Percentiles rank a stretch among this genome's conserved stretches.
Evolutionary conservation across 2,329 filamentous ascomycete species (phyloP).

Genomic region (Tolypocladium tundrense): DNA sequence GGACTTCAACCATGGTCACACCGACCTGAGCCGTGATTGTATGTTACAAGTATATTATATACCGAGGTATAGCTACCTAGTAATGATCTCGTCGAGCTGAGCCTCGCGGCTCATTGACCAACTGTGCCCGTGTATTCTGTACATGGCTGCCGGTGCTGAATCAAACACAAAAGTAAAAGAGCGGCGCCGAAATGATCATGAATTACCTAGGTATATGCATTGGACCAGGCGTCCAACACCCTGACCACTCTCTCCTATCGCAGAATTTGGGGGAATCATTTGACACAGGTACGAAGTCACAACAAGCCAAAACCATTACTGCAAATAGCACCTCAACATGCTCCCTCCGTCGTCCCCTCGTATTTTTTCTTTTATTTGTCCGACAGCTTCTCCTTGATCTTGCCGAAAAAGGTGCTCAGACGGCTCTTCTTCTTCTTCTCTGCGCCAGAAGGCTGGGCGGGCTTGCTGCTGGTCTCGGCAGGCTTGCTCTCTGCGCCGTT

Average conservation of each 20-base stretch:
- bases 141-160: conserved; percentile 11
- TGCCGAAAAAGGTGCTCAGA: conserved; percentile 51
- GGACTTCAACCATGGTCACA: too few relatives aligned
- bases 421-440: conserved; percentile 60
- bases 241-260: conserved; percentile 20
- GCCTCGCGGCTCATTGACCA: conserved; percentile 1
- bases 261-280: conserved; percentile 27
- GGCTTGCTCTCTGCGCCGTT: conserved; percentile 10
- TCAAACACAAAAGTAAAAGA: conserved; percentile 1
- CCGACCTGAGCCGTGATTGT: too few relatives aligned
- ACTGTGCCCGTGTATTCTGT: conserved; percentile 5
- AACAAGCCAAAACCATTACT: conserved; percentile 21
- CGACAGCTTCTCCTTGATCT: conserved; percentile 38
- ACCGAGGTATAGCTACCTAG: background rate
- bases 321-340: conserved; percentile 9
- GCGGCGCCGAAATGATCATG: conserved; percentile 14
- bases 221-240: conserved; percentile 18
- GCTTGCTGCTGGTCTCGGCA: conserved; percentile 10
- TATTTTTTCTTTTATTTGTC: conserved; percentile 12
- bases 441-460: conserved; percentile 17
- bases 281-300: conserved; percentile 24
- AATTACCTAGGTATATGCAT: conserved; percentile 23
- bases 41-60: background rate
- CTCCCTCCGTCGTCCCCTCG: conserved; percentile 4
- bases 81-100: conserved; percentile 1